Evolutionary conservation across 306 rosid genomes (phyloP), one percentile per base, ranked within the genome.

Genomic region (Cajanus cajan): DNA sequence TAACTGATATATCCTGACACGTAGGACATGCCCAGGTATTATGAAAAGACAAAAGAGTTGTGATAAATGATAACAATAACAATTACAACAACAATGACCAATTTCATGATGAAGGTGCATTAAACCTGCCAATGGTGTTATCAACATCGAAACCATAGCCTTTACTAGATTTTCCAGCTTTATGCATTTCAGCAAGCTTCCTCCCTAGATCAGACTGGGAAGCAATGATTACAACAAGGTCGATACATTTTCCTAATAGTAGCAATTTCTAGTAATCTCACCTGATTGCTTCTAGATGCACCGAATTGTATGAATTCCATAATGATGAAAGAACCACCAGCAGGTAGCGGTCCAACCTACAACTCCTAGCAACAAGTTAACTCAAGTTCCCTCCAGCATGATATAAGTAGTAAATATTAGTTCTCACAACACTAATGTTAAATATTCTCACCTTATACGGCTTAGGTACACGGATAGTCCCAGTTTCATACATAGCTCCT

Each of bases 141-240:
- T 92, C 79, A 47, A 91, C 91, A 36, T 92, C 87, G 66, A 94
- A 94, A 77, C 98, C 98, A 83, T 78, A 94, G 36, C 97, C 97
- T 69, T 90, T 90, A 21, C 83, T 84, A 16, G 95, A 90, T 86
- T 87, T 89, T 86, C 97, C 97, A 66, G 90, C 88, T 83, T 85
- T 94, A 77, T 94, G 98, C 98, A 94, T 92, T 84, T 92, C 97
- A 45, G 90, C 98, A 62, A 94, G 97, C 87, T 88, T 94, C 85
- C 89, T 89, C 73, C 97, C 97, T 74, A 92, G 82, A 71, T 43
- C 86, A 90, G 97, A 83, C 98, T 94, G 90, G 54, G 14, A 66
- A 84, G 71, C 76, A 69, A 79, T 40, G 61, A n/a, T 41, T 68
- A 73, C 34, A 73, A 33, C 73, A 61, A 31, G 77, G 36, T 13